These are phyloP conservation scores for Phellinidium pouzarii DNA, from an alignment of 1,284 basidiomycete genomes.

Conservation along the genomic window DNA sequence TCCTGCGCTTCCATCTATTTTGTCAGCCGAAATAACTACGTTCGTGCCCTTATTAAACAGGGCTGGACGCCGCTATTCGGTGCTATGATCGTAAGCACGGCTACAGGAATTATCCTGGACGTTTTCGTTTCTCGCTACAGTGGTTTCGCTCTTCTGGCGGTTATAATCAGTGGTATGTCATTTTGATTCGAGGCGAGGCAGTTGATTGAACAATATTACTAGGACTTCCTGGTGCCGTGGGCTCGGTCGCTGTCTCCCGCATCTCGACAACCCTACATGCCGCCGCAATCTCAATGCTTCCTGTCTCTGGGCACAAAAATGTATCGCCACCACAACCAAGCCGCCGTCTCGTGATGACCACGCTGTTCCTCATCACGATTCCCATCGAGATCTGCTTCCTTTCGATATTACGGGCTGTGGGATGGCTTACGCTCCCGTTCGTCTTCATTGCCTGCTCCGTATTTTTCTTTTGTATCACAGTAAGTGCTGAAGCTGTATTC, in stretches of 20 bases:
- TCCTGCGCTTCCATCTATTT: conserved; percentile 48
- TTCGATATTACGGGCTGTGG: conserved; percentile 51
- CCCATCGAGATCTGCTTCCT: conserved; percentile 77
- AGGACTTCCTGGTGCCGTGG: conserved; percentile 84
- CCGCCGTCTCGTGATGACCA: conserved; percentile 49
- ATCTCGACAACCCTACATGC: conserved; percentile 83
- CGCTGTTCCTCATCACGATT: conserved; percentile 66
- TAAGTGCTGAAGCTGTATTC: conserved; percentile 33
- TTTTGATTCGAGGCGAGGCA: neutral
- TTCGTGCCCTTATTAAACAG: conserved; percentile 65
- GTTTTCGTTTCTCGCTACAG: conserved; percentile 81
- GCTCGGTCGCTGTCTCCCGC: conserved; percentile 87
- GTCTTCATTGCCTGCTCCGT: conserved; percentile 62
- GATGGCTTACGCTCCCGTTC: conserved; percentile 71
- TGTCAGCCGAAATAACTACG: conserved; percentile 60
- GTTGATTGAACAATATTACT: neutral
- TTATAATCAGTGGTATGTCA: conserved; percentile 77
- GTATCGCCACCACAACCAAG: conserved; percentile 32
- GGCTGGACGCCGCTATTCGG: conserved; percentile 89
- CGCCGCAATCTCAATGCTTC: conserved; percentile 29
- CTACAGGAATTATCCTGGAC: conserved; percentile 88
- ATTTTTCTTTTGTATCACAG: conserved; percentile 67
- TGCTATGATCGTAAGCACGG: conserved; percentile 90
- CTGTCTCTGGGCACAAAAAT: conserved; percentile 14
- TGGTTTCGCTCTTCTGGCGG: conserved; percentile 83